A percentile compares a stretch with the other conserved stretches of the same genome.
phyloP scores from a whole-genome alignment of 495 filamentous ascomycete species.

The Aspergillus campestris region DNA sequence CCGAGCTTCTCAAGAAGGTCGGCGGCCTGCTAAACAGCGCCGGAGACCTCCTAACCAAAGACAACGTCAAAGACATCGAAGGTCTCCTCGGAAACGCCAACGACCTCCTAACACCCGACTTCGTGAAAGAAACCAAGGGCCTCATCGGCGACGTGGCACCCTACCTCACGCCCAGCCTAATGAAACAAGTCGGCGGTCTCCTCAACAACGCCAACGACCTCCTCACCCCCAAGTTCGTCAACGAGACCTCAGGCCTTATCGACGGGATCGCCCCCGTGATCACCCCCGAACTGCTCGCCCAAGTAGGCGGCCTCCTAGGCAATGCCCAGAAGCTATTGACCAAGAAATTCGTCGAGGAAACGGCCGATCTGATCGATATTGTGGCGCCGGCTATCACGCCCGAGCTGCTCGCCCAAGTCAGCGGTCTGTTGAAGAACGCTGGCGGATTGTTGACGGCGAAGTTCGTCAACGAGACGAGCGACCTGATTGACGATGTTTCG shows the following conservation, averaged over 20 bases:
- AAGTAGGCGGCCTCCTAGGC: slow-evolving; percentile 26
- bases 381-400: slow-evolving; percentile 32
- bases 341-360: slow-evolving; percentile 27
- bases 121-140: slow-evolving; percentile 34
- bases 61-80: slow-evolving; percentile 29
- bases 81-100: slow-evolving; percentile 34
- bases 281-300: slow-evolving; percentile 22
- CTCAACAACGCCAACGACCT: slow-evolving; percentile 35
- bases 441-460: slow-evolving; percentile 29
- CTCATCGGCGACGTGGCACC: slow-evolving; percentile 27
- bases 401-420: slow-evolving; percentile 17
- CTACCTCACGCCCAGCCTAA: slow-evolving; percentile 22
- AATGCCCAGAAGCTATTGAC: slow-evolving; percentile 34
- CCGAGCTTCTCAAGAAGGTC: slow-evolving; percentile 29
- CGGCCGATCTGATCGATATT: slow-evolving; percentile 26
- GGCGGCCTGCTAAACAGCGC: slow-evolving; percentile 31
- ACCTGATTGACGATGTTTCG: slow-evolving; percentile 24
- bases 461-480: slow-evolving; percentile 36
- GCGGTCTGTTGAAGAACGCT: slow-evolving; percentile 27
- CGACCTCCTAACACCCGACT: slow-evolving; percentile 29
- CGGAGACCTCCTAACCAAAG: slow-evolving; percentile 24
- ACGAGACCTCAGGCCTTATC: slow-evolving; percentile 34
- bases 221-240: slow-evolving; percentile 32
- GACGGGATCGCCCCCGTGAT: slow-evolving; percentile 30
- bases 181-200: slow-evolving; percentile 17